Base-by-base conservation (phyloP, 805 yeast genomes). In the Yarrowia yakushimensis region DNA sequence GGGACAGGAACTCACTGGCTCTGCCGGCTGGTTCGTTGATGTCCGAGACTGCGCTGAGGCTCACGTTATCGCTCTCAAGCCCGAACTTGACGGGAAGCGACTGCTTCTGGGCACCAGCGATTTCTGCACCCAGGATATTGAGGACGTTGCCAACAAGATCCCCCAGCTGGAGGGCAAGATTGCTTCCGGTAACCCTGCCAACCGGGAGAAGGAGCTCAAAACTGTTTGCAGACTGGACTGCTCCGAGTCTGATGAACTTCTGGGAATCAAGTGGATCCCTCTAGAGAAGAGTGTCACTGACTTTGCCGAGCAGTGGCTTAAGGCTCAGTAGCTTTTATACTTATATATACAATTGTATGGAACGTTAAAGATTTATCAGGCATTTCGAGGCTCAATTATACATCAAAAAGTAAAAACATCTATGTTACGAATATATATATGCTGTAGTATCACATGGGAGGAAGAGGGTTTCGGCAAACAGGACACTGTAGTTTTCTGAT, bases 401-500 rank as follows among this genome's bases (percentile, higher is more conserved):
- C n/a, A n/a, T n/a, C n/a, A n/a, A n/a, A n/a, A n/a, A n/a, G n/a
- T n/a, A n/a, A 30, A 45, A 45, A 20, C 34, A 45, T 45, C 52
- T 45, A 45, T 45, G 30, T 59, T 42, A n/a, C 50, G 60, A 61
- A 57, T 63, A 55, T 45, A 45, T 45, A 43, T 42, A 42, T 22
- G 25, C 50, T 43, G 50, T 43, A 25, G 5, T 22, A 8, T 15
- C 20, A 17, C 60, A 88, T 76, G 0, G 97, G 97, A 1, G 97
- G 97, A 41, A 93, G 76, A 22, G 90, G 82, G 63, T 84, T 83
- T 69, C 97, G 81, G 74, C 98, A 93, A 7, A 91, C 92, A 0
- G 98, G 98, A 74, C 98, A 93, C 70, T 91, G 97, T 57, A 93
- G 74, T 69, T 91, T 89, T 71, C 90, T 88, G 72, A 85, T 83